phyloP scores from a whole-genome alignment of 805 yeast species.

The Sungouiozyma intestinalis region DNA sequence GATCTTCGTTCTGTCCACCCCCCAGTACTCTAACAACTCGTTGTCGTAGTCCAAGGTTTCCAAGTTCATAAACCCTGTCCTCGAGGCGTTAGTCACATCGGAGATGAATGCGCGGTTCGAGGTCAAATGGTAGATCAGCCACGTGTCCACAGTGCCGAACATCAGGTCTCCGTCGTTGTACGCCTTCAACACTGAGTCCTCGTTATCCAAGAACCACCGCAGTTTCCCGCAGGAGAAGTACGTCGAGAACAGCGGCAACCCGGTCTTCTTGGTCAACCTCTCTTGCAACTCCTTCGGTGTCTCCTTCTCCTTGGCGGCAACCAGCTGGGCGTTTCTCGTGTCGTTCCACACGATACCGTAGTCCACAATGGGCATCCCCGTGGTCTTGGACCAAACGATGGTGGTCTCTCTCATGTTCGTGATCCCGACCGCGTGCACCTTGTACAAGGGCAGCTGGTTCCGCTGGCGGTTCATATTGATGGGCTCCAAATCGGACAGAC shows the following conservation, averaged over 20 bases:
- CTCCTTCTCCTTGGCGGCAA: slow-evolving; percentile 47
- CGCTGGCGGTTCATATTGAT: slow-evolving; percentile 40
- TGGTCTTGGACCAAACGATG: slow-evolving; percentile 71
- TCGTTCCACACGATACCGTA: slow-evolving; percentile 94
- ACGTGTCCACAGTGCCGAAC: slow-evolving; percentile 91
- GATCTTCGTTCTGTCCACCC: slow-evolving; percentile 57
- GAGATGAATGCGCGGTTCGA: slow-evolving; percentile 60
- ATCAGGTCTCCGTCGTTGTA: slow-evolving; percentile 70
- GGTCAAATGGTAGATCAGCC: slow-evolving; percentile 83
- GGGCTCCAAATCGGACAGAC: slow-evolving; percentile 45
- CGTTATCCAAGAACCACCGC: slow-evolving; percentile 81
- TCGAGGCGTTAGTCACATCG: slow-evolving; percentile 84
- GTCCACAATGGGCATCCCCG: slow-evolving; percentile 73
- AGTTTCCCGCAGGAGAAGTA: slow-evolving; percentile 87
- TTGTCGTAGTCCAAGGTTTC: slow-evolving; percentile 67
- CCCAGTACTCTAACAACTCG: slow-evolving; percentile 67
- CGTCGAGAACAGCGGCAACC: slow-evolving; percentile 73
- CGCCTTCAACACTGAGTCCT: slow-evolving; percentile 49
- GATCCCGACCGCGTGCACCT: slow-evolving; percentile 68
- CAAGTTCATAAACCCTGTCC: slow-evolving; percentile 84
- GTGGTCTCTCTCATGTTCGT: slow-evolving; percentile 97
- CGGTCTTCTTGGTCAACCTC: slow-evolving; percentile 54
- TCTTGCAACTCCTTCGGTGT: slow-evolving; percentile 46
- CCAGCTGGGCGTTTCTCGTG: slow-evolving; percentile 70
- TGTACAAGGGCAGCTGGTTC: slow-evolving; percentile 42